Evolutionary conservation across 2,329 filamentous ascomycete genomes (phyloP).

Genomic region (Thelonectria rubi): DNA sequence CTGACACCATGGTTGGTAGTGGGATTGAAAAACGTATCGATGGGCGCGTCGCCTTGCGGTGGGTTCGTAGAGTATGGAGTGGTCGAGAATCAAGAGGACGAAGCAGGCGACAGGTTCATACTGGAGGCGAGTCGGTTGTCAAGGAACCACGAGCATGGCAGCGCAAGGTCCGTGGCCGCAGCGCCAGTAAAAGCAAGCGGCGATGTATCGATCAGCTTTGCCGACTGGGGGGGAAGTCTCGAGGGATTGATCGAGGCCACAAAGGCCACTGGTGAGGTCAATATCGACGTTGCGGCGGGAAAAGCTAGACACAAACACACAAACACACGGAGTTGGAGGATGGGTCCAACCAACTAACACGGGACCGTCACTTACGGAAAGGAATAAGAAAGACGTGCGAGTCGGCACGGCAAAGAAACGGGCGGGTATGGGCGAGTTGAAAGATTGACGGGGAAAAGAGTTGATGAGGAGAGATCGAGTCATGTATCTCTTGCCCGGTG

Average conservation of each 20-base stretch:
- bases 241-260: slow-evolving; percentile 8
- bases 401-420: slow-evolving; percentile 12
- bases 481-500: slow-evolving; percentile 25
- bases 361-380: slow-evolving; percentile 33
- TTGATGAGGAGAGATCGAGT: slow-evolving; percentile 31
- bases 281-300: slow-evolving; percentile 23
- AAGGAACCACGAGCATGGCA: slow-evolving; percentile 41
- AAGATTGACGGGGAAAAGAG: slow-evolving; percentile 26
- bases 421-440: slow-evolving; percentile 9
- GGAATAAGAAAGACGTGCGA: slow-evolving; percentile 16
- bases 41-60: slow-evolving; percentile 16
- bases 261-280: slow-evolving; percentile 22
- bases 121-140: slow-evolving; percentile 37
- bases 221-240: background rate
- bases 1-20: slow-evolving; percentile 51
- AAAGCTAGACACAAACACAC: slow-evolving; percentile 29
- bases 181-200: slow-evolving; percentile 19
- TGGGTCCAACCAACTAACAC: slow-evolving; percentile 40
- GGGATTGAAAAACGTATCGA: slow-evolving; percentile 14
- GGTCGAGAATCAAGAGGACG: slow-evolving; percentile 34
- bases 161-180: slow-evolving; percentile 30
- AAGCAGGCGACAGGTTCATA: slow-evolving; percentile 39
- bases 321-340: slow-evolving; percentile 28
- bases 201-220: slow-evolving; percentile 11
- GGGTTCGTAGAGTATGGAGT: slow-evolving; percentile 26